These are phyloP conservation scores for Teratosphaeria pseudoeucalypti DNA, from an alignment of 2,329 filamentous ascomycete species.

Conservation along the genomic window DNA sequence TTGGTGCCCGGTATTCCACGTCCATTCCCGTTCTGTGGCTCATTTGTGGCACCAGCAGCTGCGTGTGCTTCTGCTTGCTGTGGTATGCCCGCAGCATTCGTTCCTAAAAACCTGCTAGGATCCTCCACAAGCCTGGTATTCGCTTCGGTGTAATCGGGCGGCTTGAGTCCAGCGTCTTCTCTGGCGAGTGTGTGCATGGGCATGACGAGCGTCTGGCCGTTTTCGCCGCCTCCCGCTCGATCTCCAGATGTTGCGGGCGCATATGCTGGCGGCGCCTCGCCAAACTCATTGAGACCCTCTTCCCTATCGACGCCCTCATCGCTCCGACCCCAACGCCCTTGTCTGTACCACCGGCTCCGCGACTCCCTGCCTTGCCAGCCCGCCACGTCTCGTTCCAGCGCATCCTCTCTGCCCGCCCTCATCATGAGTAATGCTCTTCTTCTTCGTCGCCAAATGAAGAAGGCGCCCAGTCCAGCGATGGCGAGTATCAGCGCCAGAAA, in stretches of 20 bases:
- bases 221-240: conserved; percentile 9
- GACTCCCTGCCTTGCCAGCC: not conserved
- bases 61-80: not conserved
- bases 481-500: conserved; percentile 46
- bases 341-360: not conserved
- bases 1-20: not conserved
- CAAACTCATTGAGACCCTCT: conserved; percentile 54
- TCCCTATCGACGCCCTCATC: conserved; percentile 22
- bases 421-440: conserved; percentile 19
- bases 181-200: conserved; percentile 31
- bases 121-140: conserved; percentile 1
- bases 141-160: conserved; percentile 31
- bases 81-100: not conserved
- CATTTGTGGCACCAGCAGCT: not conserved
- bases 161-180: conserved; percentile 27
- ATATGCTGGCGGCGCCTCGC: conserved; percentile 57
- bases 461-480: conserved; percentile 34
- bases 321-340: conserved; percentile 4
- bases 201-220: conserved; percentile 18
- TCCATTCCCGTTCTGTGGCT: not conserved
- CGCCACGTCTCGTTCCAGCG: conserved; percentile 1
- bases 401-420: not conserved
- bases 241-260: conserved; percentile 23
- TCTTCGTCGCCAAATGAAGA: conserved; percentile 37
- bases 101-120: not conserved